Conservation (phyloP, 2,329 filamentous ascomycete species). For the Colletotrichum sp. region DNA sequence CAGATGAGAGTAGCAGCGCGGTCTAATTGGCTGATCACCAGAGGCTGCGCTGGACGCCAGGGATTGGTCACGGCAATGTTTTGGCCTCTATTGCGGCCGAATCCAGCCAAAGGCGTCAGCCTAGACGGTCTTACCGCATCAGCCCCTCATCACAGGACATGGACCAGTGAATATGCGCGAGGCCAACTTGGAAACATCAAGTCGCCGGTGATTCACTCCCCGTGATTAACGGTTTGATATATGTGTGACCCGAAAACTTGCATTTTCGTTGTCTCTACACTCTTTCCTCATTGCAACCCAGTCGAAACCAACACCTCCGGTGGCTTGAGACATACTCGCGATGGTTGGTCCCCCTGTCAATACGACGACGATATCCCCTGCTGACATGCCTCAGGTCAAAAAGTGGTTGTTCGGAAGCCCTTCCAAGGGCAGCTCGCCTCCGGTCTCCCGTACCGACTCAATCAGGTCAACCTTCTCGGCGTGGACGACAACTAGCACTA, state of each 20-base stretch:
- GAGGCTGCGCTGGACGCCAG: background rate
- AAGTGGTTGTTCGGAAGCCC: slow-evolving; percentile 1
- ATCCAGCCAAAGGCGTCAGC: background rate
- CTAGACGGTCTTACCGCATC: background rate
- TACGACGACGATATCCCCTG: background rate
- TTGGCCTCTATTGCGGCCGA: background rate
- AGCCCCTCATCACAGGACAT: background rate
- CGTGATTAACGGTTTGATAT: background rate
- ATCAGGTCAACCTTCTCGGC: background rate
- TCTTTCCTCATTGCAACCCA: background rate
- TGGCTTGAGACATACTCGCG: background rate
- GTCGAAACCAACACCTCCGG: background rate
- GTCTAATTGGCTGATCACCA: background rate
- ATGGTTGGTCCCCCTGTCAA: background rate
- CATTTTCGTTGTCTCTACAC: background rate
- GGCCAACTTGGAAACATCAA: background rate
- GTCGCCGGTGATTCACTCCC: background rate
- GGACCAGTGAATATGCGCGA: background rate
- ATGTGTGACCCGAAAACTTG: background rate
- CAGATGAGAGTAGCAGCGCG: background rate
- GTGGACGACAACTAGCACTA: background rate
- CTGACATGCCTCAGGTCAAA: slow-evolving; percentile 6
- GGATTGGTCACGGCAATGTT: background rate
- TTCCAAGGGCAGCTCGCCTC: background rate
- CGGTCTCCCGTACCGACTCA: background rate